Evolutionary conservation across 2,329 filamentous ascomycete genomes (phyloP).

Genomic region (Aspergillus awamori): DNA sequence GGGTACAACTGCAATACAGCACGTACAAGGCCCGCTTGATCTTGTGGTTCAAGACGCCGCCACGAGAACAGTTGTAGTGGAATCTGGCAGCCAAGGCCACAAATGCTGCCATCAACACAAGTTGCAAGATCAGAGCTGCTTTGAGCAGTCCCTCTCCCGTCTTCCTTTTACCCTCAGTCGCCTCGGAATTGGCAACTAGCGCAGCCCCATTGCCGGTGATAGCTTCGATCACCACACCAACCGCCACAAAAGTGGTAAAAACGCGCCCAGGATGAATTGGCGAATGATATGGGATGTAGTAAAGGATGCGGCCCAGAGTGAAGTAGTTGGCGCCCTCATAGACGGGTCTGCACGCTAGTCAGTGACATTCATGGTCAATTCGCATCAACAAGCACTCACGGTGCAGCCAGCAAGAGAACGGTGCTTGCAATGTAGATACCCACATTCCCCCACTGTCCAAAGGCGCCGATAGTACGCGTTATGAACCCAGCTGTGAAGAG

Average conservation of each 20-base stretch:
- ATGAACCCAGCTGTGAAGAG: constrained; percentile 46
- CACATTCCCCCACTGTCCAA: constrained; percentile 40
- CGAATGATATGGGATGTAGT: constrained; percentile 52
- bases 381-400: constrained; percentile 30
- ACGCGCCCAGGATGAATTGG: constrained; percentile 59
- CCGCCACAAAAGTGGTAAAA: constrained; percentile 60
- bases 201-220: constrained; percentile 57
- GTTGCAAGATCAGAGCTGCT: constrained; percentile 54
- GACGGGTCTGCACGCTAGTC: constrained; percentile 34
- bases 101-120: constrained; percentile 55
- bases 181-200: constrained; percentile 45
- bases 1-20: constrained; percentile 52
- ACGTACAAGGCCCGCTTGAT: constrained; percentile 46
- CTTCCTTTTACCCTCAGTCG: constrained; percentile 41
- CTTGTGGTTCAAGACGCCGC: constrained; percentile 47
- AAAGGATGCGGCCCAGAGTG: constrained; percentile 56
- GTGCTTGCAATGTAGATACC: constrained; percentile 43
- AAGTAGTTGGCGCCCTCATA: constrained; percentile 54
- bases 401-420: constrained; percentile 44
- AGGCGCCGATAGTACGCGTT: constrained; percentile 40
- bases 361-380: not conserved
- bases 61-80: constrained; percentile 46
- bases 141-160: constrained; percentile 53
- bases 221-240: constrained; percentile 52
- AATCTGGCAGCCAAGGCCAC: constrained; percentile 51